Evolutionary conservation across 2,329 filamentous ascomycete genomes (phyloP).

Genomic region (Sordariomycetes sp.): DNA sequence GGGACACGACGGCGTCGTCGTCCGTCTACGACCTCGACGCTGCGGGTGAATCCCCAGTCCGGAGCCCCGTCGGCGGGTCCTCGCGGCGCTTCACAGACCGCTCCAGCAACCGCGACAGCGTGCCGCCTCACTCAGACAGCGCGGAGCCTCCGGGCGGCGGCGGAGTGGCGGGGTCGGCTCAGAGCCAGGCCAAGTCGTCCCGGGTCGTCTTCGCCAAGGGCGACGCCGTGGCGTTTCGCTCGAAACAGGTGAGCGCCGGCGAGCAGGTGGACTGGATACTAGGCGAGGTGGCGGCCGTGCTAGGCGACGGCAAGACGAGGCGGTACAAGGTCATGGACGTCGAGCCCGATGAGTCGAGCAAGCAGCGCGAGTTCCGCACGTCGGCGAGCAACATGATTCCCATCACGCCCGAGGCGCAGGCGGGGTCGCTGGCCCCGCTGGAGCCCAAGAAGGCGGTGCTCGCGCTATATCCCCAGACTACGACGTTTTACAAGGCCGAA

Average conservation of each 20-base stretch:
- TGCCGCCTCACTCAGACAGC: slow-evolving; percentile 40
- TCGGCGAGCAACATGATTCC: slow-evolving; percentile 65
- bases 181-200: slow-evolving; percentile 16
- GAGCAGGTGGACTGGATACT: slow-evolving; percentile 55
- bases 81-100: slow-evolving; percentile 15
- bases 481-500: slow-evolving; percentile 75
- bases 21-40: slow-evolving; percentile 31
- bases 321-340: slow-evolving; percentile 72
- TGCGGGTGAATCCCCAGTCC: slow-evolving; percentile 29
- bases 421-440: slow-evolving; percentile 40
- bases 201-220: slow-evolving; percentile 46
- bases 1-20: slow-evolving; percentile 13
- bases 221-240: slow-evolving; percentile 55
- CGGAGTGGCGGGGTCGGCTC: slow-evolving; percentile 1
- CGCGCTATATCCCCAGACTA: slow-evolving; percentile 71
- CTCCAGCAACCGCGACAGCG: slow-evolving; percentile 31
- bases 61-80: slow-evolving; percentile 23
- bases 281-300: slow-evolving; percentile 62
- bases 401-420: slow-evolving; percentile 45
- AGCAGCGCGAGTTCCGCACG: slow-evolving; percentile 56
- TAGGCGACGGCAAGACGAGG: slow-evolving; percentile 64
- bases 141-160: slow-evolving; percentile 30
- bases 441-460: slow-evolving; percentile 60
- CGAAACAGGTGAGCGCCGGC: slow-evolving; percentile 34
- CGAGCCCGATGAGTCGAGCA: slow-evolving; percentile 54